Base-by-base conservation (phyloP, 768 basidiomycete genomes). In the Pholiota conissans region DNA sequence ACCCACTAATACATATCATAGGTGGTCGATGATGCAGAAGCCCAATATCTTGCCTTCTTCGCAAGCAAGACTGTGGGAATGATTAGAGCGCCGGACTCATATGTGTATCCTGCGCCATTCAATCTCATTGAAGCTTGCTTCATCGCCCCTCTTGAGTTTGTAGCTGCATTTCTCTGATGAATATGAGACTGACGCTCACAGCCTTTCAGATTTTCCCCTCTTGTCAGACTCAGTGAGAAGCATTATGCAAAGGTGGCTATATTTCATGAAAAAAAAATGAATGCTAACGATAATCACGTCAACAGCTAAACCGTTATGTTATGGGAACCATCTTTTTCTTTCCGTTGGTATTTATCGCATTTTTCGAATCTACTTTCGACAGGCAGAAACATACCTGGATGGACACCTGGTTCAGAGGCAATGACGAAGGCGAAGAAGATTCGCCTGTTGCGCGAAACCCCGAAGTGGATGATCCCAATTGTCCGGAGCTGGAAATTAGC, bases 91-190 rank as follows among this genome's bases (percentile, higher is more conserved):
- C 92, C 92, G 4, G 91, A 93, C 72, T 81, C 84, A n/a, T 91
- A 77, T 59, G 86, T 93, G 49, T 95, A 94, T 69, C 93, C 93
- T 29, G 91, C 95, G 0, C 95, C 95, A 1, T 95, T 96, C 79
- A 97, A 96, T 69, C 75, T 97, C 26, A 73, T 95, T 59, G 95
- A 98, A 72, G 75, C 79, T 0, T 69, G 93, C 67, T 73, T 96
- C 27, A 76, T 96, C 56, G 91, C 86, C 1, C 95, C 95, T 16
- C 78, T 93, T 49, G 95, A 96, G 93, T 96, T 65, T 65, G 90
- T 77, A 24, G 7, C 52, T 14, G 34, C 29, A 35, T n/a, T 35
- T 46, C 11, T 8, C 39, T 54, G 20, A 51, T 55, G 59, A 46
- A 37, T 11, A 40, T 11, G n/a, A 6, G 47, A 57, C 18, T 3